Evolutionary conservation across 176 grass and related monocot species (phyloP).

Genomic region (Secale cereale): DNA sequence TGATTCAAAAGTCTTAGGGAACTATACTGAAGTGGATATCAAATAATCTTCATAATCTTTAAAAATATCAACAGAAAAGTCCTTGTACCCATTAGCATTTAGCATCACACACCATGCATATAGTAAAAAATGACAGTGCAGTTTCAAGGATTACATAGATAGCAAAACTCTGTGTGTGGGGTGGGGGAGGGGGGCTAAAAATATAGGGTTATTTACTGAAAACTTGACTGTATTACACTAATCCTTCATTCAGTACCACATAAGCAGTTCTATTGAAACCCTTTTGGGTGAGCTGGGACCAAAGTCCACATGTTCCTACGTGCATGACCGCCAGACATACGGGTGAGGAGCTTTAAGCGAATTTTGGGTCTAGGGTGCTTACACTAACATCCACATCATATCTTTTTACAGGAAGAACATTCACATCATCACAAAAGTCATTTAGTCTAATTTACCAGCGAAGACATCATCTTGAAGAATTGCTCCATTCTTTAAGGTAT

Average conservation of each 20-base stretch:
- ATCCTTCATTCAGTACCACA: background rate
- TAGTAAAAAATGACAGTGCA: background rate
- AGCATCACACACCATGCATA: background rate
- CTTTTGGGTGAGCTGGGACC: background rate
- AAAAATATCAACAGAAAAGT: background rate
- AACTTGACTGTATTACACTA: conserved; percentile 1
- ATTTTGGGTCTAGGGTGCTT: background rate
- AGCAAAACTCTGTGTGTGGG: background rate
- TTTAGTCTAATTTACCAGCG: conserved; percentile 50
- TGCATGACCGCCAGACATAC: background rate
- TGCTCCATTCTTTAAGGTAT: conserved; percentile 64
- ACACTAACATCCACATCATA: background rate
- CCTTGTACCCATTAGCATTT: background rate
- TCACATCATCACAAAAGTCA: background rate
- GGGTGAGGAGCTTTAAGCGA: background rate
- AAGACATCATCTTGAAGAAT: conserved; percentile 82
- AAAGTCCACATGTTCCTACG: background rate
- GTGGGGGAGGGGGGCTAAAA: background rate
- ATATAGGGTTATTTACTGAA: background rate
- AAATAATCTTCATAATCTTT: background rate
- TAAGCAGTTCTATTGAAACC: background rate
- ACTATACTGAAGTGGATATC: background rate
- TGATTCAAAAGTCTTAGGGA: background rate
- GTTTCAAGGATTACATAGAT: background rate
- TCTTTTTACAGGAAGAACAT: background rate